phyloP scores from a whole-genome alignment of 768 basidiomycete species.

The Boletus sp. region DNA sequence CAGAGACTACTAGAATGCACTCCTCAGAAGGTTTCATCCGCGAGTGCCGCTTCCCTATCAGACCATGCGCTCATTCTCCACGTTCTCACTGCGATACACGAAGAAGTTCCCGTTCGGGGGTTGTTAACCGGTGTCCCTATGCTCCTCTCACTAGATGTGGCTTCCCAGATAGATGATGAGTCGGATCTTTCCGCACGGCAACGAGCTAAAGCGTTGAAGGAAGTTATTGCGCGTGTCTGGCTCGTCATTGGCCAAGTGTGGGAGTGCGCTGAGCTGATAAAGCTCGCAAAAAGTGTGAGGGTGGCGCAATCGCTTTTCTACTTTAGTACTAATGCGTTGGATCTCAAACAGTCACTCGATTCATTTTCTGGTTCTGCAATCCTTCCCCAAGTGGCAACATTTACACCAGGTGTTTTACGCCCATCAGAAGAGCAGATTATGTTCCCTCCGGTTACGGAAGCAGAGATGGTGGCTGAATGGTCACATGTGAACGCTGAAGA shows the following conservation, averaged over 20 bases:
- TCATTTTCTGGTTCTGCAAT: conserved; percentile 37
- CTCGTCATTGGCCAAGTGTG: conserved; percentile 66
- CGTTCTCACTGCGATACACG: conserved; percentile 65
- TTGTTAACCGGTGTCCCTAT: conserved; percentile 81
- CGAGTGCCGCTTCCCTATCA: conserved; percentile 57
- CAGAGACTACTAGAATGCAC: conserved; percentile 51
- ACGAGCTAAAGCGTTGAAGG: conserved; percentile 56
- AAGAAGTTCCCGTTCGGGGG: conserved; percentile 71
- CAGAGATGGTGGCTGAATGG: conserved; percentile 20
- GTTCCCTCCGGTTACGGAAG: conserved; percentile 36
- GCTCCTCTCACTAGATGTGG: conserved; percentile 70
- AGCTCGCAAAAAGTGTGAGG: conserved; percentile 56
- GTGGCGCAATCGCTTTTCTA: conserved; percentile 11
- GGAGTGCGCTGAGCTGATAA: conserved; percentile 55
- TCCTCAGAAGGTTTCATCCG: conserved; percentile 41
- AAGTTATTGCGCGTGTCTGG: conserved; percentile 67
- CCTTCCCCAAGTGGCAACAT: conserved; percentile 36
- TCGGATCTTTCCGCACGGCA: conserved; percentile 39
- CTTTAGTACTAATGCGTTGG: conserved; percentile 15
- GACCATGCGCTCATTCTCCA: conserved; percentile 75
- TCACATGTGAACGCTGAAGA: conserved; percentile 51
- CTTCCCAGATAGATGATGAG: conserved; percentile 43
- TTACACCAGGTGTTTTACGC: conserved; percentile 42
- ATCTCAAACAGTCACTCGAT: conserved; percentile 43
- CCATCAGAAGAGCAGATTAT: conserved; percentile 43